These are phyloP conservation scores for Xylaria castorea DNA, from an alignment of 495 filamentous ascomycete species.

Conservation along the genomic window DNA sequence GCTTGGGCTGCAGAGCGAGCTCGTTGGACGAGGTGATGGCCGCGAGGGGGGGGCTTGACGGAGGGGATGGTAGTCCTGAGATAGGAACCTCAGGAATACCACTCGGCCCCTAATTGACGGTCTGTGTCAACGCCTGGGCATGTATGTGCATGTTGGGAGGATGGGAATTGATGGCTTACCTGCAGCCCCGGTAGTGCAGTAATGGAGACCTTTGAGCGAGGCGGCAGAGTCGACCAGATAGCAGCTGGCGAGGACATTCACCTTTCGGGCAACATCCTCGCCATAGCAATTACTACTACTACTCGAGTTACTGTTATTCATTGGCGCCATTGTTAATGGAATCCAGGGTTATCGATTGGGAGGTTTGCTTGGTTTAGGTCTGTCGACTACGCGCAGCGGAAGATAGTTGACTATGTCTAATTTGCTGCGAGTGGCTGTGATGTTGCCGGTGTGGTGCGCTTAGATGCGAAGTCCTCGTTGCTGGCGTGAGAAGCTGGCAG, in stretches of 20 bases:
- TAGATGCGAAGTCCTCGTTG: background rate
- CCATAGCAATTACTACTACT: conserved; percentile 76
- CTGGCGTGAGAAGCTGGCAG: background rate
- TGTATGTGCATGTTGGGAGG: background rate
- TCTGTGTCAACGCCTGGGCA: conserved; percentile 9
- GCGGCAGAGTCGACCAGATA: conserved; percentile 69
- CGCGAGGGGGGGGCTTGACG: conserved; percentile 83
- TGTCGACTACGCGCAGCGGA: background rate
- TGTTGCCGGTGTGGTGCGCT: background rate
- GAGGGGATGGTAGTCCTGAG: conserved; percentile 72
- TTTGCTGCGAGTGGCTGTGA: background rate
- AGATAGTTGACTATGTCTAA: background rate
- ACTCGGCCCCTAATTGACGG: conserved; percentile 74
- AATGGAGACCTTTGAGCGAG: conserved; percentile 79
- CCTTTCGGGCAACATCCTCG: conserved; percentile 62
- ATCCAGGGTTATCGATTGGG: conserved; percentile 43
- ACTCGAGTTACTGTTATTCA: conserved; percentile 70
- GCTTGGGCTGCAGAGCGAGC: conserved; percentile 63
- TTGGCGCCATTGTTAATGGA: conserved; percentile 60
- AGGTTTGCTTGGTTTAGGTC: background rate
- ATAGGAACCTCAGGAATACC: conserved; percentile 97
- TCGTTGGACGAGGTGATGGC: conserved; percentile 65
- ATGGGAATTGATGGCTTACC: conserved; percentile 54
- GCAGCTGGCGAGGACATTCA: conserved; percentile 83
- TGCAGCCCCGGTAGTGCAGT: conserved; percentile 86